phyloP scores from a whole-genome alignment of 371 early-diverging fungal genomes.

The Polyrhizophydium stewartii region DNA sequence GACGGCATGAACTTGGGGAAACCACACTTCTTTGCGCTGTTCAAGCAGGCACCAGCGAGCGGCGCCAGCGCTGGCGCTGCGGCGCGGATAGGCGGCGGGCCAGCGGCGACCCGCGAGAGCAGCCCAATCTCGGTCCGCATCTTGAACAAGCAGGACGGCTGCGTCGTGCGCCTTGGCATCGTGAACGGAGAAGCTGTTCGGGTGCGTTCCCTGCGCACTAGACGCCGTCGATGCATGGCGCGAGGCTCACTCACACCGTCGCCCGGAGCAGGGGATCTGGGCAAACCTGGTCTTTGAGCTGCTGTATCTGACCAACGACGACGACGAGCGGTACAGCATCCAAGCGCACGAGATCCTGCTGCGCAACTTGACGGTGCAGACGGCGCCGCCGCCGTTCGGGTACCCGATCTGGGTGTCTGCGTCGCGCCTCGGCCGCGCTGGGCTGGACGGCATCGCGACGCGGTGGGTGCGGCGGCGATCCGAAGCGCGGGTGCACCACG shows the following conservation, averaged over 20 bases:
- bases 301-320: slow-evolving; percentile 43
- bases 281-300: slow-evolving; percentile 37
- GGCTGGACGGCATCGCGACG: not conserved
- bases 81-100: too few relatives aligned
- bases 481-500: too few relatives aligned
- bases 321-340: slow-evolving; percentile 45
- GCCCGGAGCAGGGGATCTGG: slow-evolving; percentile 29
- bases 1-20: not conserved
- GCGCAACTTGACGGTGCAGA: slow-evolving; percentile 37
- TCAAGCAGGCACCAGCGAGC: too few relatives aligned
- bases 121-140: slow-evolving; percentile 8
- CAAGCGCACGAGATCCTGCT: slow-evolving; percentile 39
- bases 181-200: slow-evolving; percentile 19
- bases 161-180: slow-evolving; percentile 10
- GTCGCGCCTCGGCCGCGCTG: slow-evolving; percentile 3
- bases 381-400: slow-evolving; percentile 42
- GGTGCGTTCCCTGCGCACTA: slow-evolving; percentile 1
- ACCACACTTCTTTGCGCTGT: slow-evolving; percentile 1
- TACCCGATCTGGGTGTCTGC: slow-evolving; percentile 34
- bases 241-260: too few relatives aligned
- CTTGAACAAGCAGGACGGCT: slow-evolving; percentile 1
- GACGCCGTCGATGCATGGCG: too few relatives aligned
- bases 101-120: not conserved
- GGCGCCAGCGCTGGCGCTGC: too few relatives aligned
- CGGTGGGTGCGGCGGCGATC: not conserved